Evolutionary conservation across 208 protist genomes (phyloP).

Genomic region (Naegleria lovaniensis): DNA sequence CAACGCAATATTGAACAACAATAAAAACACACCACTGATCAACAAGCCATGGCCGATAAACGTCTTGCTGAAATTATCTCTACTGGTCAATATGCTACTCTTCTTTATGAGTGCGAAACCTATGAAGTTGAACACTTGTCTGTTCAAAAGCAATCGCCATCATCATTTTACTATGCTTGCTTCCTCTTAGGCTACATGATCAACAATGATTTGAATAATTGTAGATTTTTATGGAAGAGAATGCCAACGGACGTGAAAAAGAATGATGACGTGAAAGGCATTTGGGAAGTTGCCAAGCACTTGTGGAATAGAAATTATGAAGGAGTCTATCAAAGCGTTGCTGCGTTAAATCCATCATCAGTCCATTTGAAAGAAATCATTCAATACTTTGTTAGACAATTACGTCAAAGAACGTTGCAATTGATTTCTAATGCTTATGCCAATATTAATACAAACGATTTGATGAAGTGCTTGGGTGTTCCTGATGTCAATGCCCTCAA

Average conservation of each 20-base stretch:
- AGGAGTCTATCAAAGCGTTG: background rate
- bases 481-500: background rate
- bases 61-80: background rate
- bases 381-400: background rate
- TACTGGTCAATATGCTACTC: background rate
- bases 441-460: background rate
- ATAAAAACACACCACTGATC: background rate
- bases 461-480: background rate
- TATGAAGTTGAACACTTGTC: background rate
- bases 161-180: background rate
- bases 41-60: background rate
- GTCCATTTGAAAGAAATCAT: background rate
- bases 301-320: slow-evolving; percentile 6
- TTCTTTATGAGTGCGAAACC: background rate
- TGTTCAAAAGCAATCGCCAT: background rate
- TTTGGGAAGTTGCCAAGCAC: background rate
- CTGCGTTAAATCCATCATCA: background rate
- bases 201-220: slow-evolving; percentile 19
- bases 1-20: background rate
- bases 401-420: background rate
- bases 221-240: slow-evolving; percentile 20
- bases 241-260: background rate
- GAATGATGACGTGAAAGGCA: background rate
- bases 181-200: slow-evolving; percentile 18
- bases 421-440: slow-evolving; percentile 7